Evolutionary conservation across 768 basidiomycete genomes (phyloP), one percentile per base, ranked within the genome.

Genomic region (Lentinula sp.): DNA sequence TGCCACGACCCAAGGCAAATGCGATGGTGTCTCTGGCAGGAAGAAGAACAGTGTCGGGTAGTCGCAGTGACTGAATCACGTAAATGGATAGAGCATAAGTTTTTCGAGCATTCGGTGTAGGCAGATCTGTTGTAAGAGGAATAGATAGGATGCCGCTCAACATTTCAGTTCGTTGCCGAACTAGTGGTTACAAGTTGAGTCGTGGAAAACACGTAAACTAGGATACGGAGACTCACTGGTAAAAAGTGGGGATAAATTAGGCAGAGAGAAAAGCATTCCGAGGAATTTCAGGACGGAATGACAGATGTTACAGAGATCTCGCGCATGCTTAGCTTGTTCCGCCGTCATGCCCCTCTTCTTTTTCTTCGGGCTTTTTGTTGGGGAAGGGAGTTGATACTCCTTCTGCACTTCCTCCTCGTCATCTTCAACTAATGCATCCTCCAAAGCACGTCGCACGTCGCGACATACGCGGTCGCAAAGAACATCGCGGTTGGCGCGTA

Each of bases 71-170:
- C 67, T 91, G 90, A 23, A 94, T 66, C 5, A 91, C 74, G 84
- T 85, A 88, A 23, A 93, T 88, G 2, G 87, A 81, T 28, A 93
- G 72, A 1, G 89, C 90, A 61, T 83, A 91, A 1, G 92, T 93
- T 70, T 94, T 94, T n/a, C 92, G 84, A 10, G 89, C 82, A 68
- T 93, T 93, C 5, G 88, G 88, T 5, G 91, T 92, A 2, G 91
- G 92, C 0, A 94, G 72, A 32, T 81, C 76, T 4, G 80, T 75
- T 0, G 88, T 82, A 20, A 91, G 75, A 2, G 91, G 91, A 62
- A 94, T 91, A 6, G 86, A 83, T 8, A 93, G 75, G 8, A 89
- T 77, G 10, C 80, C 79, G 1, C 84, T 81, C 37, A 93, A 70
- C 60, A 94, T 82, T 35, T 75, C 74, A 18, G 77, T 71, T 4